Base-by-base conservation (phyloP, 495 filamentous ascomycete genomes). In the Aspergillus funiculosus region DNA sequence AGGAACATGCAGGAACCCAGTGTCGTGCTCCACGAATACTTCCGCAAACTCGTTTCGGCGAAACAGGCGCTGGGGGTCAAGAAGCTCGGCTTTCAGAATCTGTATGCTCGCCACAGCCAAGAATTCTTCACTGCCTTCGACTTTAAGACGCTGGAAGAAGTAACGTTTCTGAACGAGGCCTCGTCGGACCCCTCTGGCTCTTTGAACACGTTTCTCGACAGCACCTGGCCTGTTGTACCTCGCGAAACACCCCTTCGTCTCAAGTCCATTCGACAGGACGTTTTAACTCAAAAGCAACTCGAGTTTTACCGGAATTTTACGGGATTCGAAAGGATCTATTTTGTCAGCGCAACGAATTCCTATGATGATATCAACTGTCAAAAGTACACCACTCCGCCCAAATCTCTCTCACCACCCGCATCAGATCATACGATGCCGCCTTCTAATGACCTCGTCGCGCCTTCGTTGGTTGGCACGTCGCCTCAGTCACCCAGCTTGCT, bases 1-100 rank as follows among this genome's bases (percentile, higher is more conserved):
- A 67, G 79, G 11, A 68, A 72, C 28, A 64, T 61, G 18, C 73
- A 75, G 28, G 80, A 83, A 50, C 74, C 75, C 8, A 79, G 74
- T 39, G 63, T 80, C 7, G 69, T 66, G 40, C 47, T 79, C 11
- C 59, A 73, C 37, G 67, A 73, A 36, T 77, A 79, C 45, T 82
- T 82, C 51, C 77, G 80, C 11, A 74, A 75, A 43, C 71, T 67
- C 37, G 61, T 71, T 5, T 53, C 68, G 1, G 63, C 68, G 1
- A 62, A 66, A 30, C 66, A 76, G 35, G 58, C 61, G 0, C 48
- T 83, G 18, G 31, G 51, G 0, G 36, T 82, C 3, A 73, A 63
- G 27, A 75, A 71, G 37, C 36, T 82, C 5, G 70, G 68, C 0
- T 53, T 83, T 17, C 68, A 77, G 38, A 82, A 83, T 53, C 52